Conservation (phyloP, 2,329 filamentous ascomycete species). For the Dactylonectria estremocensis region DNA sequence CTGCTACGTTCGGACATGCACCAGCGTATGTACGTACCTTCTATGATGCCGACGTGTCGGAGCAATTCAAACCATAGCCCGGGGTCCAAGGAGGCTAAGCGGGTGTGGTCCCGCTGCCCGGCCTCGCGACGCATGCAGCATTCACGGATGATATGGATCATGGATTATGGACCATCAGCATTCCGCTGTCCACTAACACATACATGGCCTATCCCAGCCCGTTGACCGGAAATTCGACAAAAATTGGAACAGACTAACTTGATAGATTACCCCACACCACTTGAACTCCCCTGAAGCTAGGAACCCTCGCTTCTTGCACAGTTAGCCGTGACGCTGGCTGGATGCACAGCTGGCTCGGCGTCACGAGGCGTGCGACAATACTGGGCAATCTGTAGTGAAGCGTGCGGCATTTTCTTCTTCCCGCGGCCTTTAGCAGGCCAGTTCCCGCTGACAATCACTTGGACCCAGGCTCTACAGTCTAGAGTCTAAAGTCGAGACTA, state of each 20-base stretch:
- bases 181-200: not conserved
- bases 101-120: slow-evolving; percentile 14
- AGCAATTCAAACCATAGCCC: slow-evolving; percentile 13
- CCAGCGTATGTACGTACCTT: no score
- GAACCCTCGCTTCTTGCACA: slow-evolving; percentile 7
- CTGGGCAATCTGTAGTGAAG: not conserved
- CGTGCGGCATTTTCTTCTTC: slow-evolving; percentile 28
- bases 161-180: not conserved
- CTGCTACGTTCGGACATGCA: not conserved
- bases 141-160: not conserved
- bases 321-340: slow-evolving; percentile 10
- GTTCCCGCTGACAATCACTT: slow-evolving; percentile 7
- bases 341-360: slow-evolving; percentile 5
- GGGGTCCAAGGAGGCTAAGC: not conserved
- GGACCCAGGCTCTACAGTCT: not conserved
- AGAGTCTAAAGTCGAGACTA: no score
- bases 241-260: slow-evolving; percentile 13
- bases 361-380: slow-evolving; percentile 15
- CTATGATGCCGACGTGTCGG: not conserved
- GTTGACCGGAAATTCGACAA: slow-evolving; percentile 26
- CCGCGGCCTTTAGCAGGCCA: slow-evolving; percentile 9
- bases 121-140: slow-evolving; percentile 9
- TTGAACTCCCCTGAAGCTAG: slow-evolving; percentile 6
- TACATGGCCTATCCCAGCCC: slow-evolving; percentile 14
- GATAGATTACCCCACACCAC: slow-evolving; percentile 25